Conservation (phyloP, 306 rosid genomes). For the Elaeagnus macrophylla region DNA sequence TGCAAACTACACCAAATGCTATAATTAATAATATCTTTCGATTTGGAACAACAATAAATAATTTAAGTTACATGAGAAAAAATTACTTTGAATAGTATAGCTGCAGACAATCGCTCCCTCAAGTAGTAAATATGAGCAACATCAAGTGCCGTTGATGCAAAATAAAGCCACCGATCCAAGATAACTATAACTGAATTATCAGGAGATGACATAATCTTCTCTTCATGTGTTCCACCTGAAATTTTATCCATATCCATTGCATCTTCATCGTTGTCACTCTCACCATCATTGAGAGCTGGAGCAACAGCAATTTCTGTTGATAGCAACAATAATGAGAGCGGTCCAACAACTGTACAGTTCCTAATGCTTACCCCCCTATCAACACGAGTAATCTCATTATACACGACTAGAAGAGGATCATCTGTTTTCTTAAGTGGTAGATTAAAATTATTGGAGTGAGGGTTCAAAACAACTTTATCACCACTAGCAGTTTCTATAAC, state of each 20-base stretch:
- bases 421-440: constrained; percentile 14
- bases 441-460: constrained; percentile 37
- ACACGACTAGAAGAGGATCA: constrained; percentile 40
- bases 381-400: constrained; percentile 66
- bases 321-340: constrained; percentile 68
- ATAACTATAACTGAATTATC: constrained; percentile 54
- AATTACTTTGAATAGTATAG: constrained; percentile 61
- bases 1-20: constrained; percentile 1
- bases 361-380: constrained; percentile 56
- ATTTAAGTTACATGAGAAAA: not conserved
- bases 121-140: constrained; percentile 87
- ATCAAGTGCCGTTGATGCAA: constrained; percentile 67
- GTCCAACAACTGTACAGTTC: constrained; percentile 58
- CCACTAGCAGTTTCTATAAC: constrained; percentile 46
- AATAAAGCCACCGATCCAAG: constrained; percentile 75
- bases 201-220: constrained; percentile 67
- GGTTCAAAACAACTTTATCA: constrained; percentile 57
- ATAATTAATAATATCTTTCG: no score
- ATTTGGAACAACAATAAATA: not conserved
- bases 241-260: constrained; percentile 39
- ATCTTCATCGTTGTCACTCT: constrained; percentile 26
- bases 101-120: constrained; percentile 77
- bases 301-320: constrained; percentile 85
- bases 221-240: constrained; percentile 32
- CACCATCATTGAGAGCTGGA: constrained; percentile 25